Conservation (phyloP, 441 rosid genomes). For the Populus hybrid region DNA sequence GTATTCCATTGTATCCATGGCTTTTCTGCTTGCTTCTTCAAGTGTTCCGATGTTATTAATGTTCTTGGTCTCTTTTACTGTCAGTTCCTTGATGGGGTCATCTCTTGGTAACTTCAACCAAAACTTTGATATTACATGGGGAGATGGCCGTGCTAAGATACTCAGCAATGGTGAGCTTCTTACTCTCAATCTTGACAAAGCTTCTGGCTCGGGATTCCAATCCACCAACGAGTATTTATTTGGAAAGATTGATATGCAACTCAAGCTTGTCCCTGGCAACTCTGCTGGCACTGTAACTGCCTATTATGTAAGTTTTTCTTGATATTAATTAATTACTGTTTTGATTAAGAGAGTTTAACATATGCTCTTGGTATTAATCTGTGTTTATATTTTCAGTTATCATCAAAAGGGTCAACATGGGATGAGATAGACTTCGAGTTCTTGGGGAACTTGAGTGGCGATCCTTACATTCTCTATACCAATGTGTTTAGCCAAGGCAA, state of each 20-base stretch:
- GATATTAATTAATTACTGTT: background rate
- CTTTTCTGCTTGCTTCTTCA: background rate
- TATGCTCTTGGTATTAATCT: background rate
- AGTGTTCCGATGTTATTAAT: background rate
- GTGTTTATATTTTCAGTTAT: background rate
- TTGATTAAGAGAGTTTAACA: background rate
- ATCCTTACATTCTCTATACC: background rate
- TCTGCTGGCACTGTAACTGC: background rate
- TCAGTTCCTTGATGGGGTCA: background rate
- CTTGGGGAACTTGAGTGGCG: background rate
- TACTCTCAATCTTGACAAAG: background rate
- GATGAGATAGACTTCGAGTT: background rate
- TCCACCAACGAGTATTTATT: background rate
- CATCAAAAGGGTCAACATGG: background rate
- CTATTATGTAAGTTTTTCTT: background rate
- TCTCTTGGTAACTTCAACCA: background rate
- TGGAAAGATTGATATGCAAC: background rate
- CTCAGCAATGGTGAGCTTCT: background rate
- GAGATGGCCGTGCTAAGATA: background rate
- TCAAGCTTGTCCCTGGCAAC: background rate
- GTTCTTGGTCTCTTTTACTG: background rate
- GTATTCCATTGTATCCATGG: background rate
- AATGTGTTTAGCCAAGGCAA: background rate
- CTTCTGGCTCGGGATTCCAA: background rate
- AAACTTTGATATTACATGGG: background rate